Base-by-base conservation (phyloP, 129 eudicot species). In the Cynara cardunculus region DNA sequence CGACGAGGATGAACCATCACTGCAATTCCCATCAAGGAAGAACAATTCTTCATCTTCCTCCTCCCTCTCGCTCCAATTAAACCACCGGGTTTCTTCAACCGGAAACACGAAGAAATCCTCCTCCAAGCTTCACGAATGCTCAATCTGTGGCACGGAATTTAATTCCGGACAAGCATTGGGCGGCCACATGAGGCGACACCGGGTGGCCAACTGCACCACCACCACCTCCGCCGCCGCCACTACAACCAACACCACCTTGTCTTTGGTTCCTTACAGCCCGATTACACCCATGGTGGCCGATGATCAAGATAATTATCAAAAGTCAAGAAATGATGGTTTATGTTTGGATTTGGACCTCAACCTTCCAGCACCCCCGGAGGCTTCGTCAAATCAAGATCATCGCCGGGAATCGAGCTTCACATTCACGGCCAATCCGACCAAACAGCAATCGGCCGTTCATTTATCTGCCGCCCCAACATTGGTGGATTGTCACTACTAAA, bases 161-260 rank as follows among this genome's bases (percentile, higher is more conserved):
- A 82, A 90, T 1, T 96, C 99, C 12, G 99, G 99, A 0, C 99
- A 93, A 74, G 99, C 99, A 1, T 80, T 96, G 76, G 99, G 99
- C 1, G 99, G 99, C 19, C 99, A 96, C 84, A 96, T 96, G 99
- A 93, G 99, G 79, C 89, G 96, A 1, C 99, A 96, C 71, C 82
- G 99, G 19, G 95, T 81, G 53, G 67, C 77, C 9, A 67, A 22
- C 65, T 64, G 25, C 72, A 39, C 19, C 31, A 59, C 34, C 64
- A 49, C 67, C 39, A 46, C 75, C 46, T 66, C 78, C 35, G 65
- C 75, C 11, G 61, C 75, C 28, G 77, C 77, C 10, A 77, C 78
- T 18, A 27, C 77, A 67, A 77, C 81, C 41, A 72, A 78, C 22
- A 84, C 87, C 31, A 80, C 81, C 5, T 84, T 86, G 84, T 82